Evolutionary conservation across 176 grass and related monocot species (phyloP), one percentile per base, ranked within the genome.

Genomic region (Paspalum notatum): DNA sequence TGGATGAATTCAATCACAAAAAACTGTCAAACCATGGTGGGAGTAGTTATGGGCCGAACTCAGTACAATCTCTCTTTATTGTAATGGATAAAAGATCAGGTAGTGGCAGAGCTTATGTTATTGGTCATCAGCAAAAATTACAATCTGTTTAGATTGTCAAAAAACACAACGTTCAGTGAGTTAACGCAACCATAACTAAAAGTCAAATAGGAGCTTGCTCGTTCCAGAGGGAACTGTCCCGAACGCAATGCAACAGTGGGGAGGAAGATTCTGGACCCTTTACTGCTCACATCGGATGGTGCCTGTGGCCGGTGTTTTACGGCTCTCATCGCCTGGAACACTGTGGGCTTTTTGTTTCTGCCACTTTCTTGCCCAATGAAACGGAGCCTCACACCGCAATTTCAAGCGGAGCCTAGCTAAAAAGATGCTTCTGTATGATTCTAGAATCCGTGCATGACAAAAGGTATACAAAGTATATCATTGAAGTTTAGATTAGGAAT

Each of bases 21-120:
- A 42, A 73, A 56, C 39, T 38, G 58, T 56, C 39, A 51, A 65
- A 70, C 26, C 4, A 43, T 37, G 60, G 75, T 75, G 61, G 81
- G 41, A 82, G 82, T 21, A 71, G 78, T 82, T 85, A 56, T 71
- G 65, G 22, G 27, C 66, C 49, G 22, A n/a, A 57, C 49, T 67
- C 40, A 43, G 76, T 81, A 71, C 69, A 67, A 14, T 16, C 42
- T 24, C 20, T 66, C 39, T 62, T 62, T 68, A 62, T 74, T 63
- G 39, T 50, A 47, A 55, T 75, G 59, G 7, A 50, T 65, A 66
- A 78, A 56, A 42, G 57, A 69, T 21, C 78, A 77, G 56, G 57
- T 8, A 12, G 14, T 70, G 49, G 16, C 12, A n/a, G 72, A 40
- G 62, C 53, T 82, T 80, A 53, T 42, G 37, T 68, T 17, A 67